These are phyloP conservation scores for Penicillium goetzii DNA, from an alignment of 495 filamentous ascomycete species.

Conservation along the genomic window DNA sequence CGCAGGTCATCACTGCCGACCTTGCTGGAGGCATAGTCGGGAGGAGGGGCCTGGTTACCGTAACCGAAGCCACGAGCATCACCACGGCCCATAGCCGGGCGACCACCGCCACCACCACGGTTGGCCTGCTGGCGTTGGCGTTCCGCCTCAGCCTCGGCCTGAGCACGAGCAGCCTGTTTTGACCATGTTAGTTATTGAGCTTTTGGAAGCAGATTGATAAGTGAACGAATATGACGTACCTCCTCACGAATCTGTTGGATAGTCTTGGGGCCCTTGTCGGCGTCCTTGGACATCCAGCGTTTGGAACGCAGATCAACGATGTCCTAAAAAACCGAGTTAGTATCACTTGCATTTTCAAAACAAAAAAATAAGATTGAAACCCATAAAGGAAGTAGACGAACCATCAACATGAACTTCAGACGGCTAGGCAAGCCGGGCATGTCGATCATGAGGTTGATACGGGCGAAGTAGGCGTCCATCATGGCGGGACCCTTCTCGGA, in stretches of 20 bases:
- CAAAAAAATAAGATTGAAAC: not conserved
- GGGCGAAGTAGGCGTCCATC: constrained; percentile 93
- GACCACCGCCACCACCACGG: constrained; percentile 58
- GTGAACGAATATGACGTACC: constrained; percentile 47
- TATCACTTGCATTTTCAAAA: not conserved
- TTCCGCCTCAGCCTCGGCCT: constrained; percentile 61
- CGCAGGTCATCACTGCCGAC: constrained; percentile 89
- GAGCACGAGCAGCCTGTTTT: constrained; percentile 71
- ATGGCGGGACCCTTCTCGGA: constrained; percentile 78
- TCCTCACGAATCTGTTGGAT: constrained; percentile 88
- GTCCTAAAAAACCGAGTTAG: constrained; percentile 56
- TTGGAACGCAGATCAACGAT: constrained; percentile 77
- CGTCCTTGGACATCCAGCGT: constrained; percentile 82
- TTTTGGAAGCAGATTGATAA: constrained; percentile 21
- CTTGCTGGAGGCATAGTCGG: constrained; percentile 73
- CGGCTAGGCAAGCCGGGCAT: constrained; percentile 80
- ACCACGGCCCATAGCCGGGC: constrained; percentile 74
- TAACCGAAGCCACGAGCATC: constrained; percentile 79
- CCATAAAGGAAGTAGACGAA: constrained; percentile 32
- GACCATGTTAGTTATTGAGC: constrained; percentile 1
- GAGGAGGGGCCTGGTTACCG: constrained; percentile 64
- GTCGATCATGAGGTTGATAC: constrained; percentile 79
- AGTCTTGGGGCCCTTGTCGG: constrained; percentile 91
- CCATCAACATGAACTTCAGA: constrained; percentile 92
- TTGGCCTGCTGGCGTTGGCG: constrained; percentile 50